phyloP scores from a whole-genome alignment of 2,329 filamentous ascomycete genomes.

The Aspergillus bombycis region DNA sequence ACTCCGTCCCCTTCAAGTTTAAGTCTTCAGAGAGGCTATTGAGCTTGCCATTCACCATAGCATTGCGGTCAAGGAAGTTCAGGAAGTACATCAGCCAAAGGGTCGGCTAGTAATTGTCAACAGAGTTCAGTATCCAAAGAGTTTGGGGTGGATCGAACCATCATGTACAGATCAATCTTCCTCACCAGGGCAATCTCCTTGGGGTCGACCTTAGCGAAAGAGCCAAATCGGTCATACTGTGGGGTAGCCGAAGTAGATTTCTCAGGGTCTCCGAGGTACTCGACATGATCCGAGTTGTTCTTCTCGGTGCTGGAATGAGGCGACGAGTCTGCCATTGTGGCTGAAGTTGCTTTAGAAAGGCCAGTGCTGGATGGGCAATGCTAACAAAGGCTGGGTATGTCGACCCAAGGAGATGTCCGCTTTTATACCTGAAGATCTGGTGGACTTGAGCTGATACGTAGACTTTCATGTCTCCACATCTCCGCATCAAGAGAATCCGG shows the following conservation, averaged over 20 bases:
- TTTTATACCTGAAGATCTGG: not conserved
- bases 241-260: not conserved
- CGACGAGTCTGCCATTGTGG: not conserved
- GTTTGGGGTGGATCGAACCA: slow-evolving; percentile 7
- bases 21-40: slow-evolving; percentile 37
- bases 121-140: not conserved
- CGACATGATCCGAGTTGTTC: not conserved
- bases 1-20: slow-evolving; percentile 47
- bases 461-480: not conserved
- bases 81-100: slow-evolving; percentile 25
- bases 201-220: not conserved
- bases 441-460: not conserved
- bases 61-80: slow-evolving; percentile 28
- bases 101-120: slow-evolving; percentile 9
- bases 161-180: slow-evolving; percentile 20
- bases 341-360: not conserved
- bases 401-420: not conserved
- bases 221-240: not conserved
- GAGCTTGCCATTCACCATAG: slow-evolving; percentile 24
- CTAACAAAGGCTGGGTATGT: not conserved
- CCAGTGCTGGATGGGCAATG: not conserved
- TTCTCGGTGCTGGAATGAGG: not conserved
- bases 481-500: not conserved
- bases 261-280: not conserved
- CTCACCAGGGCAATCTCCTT: slow-evolving; percentile 17